Percentiles rank a stretch among this genome's conserved stretches.
These are phyloP conservation scores for Cutaneotrichosporon sp. DNA, from an alignment of 1,284 basidiomycete genomes.

Conservation along the genomic window DNA sequence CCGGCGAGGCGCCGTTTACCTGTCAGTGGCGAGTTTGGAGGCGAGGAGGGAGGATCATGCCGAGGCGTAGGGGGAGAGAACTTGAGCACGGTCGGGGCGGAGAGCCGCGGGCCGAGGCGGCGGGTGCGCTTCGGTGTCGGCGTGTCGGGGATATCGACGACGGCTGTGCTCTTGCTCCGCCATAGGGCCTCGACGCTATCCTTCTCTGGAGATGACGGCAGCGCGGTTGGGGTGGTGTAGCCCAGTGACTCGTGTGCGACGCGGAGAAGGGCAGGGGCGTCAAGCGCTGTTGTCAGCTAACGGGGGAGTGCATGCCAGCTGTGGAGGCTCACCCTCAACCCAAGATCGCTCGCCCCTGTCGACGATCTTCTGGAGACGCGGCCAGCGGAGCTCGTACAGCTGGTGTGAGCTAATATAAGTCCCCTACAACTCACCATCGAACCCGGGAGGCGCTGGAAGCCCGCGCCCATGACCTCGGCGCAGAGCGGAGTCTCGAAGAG, in stretches of 20 bases:
- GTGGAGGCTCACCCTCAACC: constrained; percentile 59
- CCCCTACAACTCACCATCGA: constrained; percentile 58
- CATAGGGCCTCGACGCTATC: constrained; percentile 38
- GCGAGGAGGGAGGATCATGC: neutral
- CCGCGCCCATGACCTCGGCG: constrained; percentile 74
- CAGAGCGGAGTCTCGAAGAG: constrained; percentile 68
- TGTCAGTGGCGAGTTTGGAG: neutral
- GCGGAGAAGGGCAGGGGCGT: constrained; percentile 21
- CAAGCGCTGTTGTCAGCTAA: constrained; percentile 27
- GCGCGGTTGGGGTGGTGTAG: constrained; percentile 18
- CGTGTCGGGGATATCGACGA: constrained; percentile 5
- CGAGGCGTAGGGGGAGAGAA: neutral
- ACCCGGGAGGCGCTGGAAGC: constrained; percentile 67
- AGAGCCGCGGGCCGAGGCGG: neutral
- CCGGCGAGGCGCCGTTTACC: too few species aligned
- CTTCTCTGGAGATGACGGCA: constrained; percentile 24
- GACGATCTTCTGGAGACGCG: constrained; percentile 69
- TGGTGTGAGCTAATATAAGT: constrained; percentile 38
- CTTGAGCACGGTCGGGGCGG: constrained; percentile 4
- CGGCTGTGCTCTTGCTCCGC: constrained; percentile 28
- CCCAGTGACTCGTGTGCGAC: constrained; percentile 38
- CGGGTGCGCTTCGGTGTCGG: constrained; percentile 2
- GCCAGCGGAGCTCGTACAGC: constrained; percentile 81
- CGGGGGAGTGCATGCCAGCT: too few species aligned
- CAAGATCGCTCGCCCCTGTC: constrained; percentile 64